These are phyloP conservation scores for Neocucurbitaria cava DNA, from an alignment of 2,329 filamentous ascomycete species.

Conservation along the genomic window DNA sequence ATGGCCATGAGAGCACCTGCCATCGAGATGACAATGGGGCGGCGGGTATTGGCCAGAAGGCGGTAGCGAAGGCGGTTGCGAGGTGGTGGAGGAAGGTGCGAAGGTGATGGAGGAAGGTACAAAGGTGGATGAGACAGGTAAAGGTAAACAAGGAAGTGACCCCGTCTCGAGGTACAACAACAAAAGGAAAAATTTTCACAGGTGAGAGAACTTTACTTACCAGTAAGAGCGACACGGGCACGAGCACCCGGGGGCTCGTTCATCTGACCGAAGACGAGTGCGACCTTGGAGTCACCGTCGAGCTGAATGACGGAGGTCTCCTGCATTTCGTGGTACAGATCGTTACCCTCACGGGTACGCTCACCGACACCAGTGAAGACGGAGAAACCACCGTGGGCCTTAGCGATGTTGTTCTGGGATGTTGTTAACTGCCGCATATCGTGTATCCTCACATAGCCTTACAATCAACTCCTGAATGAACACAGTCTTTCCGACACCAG, in stretches of 20 bases:
- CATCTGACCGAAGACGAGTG: slow-evolving; percentile 99
- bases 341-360: slow-evolving; percentile 99
- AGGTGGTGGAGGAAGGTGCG: no score
- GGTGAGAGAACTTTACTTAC: no score
- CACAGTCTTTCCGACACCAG: slow-evolving; percentile 99
- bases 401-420: slow-evolving; percentile 95
- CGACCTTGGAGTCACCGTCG: slow-evolving; percentile 99
- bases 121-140: no score
- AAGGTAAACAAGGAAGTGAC: no score
- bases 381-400: slow-evolving; percentile 99
- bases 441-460: slow-evolving; percentile 42
- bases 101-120: no score
- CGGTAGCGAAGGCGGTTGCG: no score
- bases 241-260: slow-evolving; percentile 99
- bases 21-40: no score
- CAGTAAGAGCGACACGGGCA: slow-evolving; percentile 99
- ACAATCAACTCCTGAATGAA: slow-evolving; percentile 99
- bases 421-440: slow-evolving; percentile 30
- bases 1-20: no score
- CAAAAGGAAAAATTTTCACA: no score
- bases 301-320: slow-evolving; percentile 99
- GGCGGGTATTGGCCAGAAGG: no score
- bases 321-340: slow-evolving; percentile 99
- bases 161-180: no score
- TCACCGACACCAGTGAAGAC: slow-evolving; percentile 99